Conservation (phyloP, 306 rosid genomes). For the Lotus japonicus region DNA sequence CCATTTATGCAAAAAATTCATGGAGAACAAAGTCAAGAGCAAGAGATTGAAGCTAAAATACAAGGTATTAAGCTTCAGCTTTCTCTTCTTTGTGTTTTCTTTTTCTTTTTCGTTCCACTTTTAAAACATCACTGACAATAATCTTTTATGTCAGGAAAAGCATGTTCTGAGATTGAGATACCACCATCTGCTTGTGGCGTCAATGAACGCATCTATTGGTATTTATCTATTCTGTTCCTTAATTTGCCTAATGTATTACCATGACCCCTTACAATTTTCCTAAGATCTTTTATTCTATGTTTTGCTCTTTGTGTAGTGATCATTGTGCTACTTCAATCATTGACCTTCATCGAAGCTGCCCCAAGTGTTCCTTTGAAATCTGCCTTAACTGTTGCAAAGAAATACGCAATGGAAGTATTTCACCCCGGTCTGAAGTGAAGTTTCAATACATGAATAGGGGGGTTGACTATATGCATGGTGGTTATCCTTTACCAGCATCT, state of each 20-base stretch:
- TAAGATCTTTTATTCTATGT: too few relatives aligned
- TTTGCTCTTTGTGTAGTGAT: conserved; percentile 38
- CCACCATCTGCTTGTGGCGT: conserved; percentile 36
- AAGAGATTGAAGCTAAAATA: conserved; percentile 57
- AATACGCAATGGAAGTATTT: conserved; percentile 43
- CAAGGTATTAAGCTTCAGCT: conserved; percentile 36
- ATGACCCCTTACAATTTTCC: background rate
- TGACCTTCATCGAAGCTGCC: conserved; percentile 66
- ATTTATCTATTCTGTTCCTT: conserved; percentile 6
- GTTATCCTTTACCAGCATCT: conserved; percentile 36
- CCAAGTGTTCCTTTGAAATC: conserved; percentile 54
- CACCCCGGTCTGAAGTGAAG: conserved; percentile 32
- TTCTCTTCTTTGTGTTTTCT: background rate
- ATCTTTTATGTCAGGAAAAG: conserved; percentile 36
- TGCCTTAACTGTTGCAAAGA: conserved; percentile 64
- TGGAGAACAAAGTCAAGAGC: conserved; percentile 54
- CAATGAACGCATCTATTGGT: conserved; percentile 71
- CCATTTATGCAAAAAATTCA: conserved; percentile 48
- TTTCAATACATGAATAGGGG: conserved; percentile 53
- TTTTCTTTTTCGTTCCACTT: background rate
- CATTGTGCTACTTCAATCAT: conserved; percentile 74
- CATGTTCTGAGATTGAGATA: conserved; percentile 34
- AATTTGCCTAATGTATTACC: background rate
- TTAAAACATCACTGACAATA: conserved; percentile 8
- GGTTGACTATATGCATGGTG: conserved; percentile 63